Base-by-base conservation (phyloP, 257 asterid genomes). In the Plantago major region DNA sequence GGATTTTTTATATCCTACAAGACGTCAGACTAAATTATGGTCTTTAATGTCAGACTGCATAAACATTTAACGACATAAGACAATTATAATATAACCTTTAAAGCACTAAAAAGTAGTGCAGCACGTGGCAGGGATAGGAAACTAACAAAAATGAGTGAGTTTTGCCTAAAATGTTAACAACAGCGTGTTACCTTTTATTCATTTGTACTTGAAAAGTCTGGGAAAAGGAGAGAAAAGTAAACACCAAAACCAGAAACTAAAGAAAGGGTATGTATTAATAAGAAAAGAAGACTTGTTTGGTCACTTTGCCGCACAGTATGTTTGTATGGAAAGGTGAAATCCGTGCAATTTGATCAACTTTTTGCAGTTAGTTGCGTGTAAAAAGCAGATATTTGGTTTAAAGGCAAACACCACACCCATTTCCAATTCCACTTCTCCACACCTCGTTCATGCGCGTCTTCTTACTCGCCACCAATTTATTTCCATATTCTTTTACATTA, bases 341-440 rank as follows among this genome's bases (percentile, higher is more conserved):
- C 66, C 76, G 83, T 33, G 40, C 40, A 33, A 33, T 33, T 76
- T 73, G 81, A 67, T 38, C 62, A 33, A 68, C 72, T 81, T 74
- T 76, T 63, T 75, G 67, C 73, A 65, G 57, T 71, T 72, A 58
- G 62, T 75, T 79, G 81, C 83, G 94, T 76, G 82, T 80, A 75
- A 80, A 85, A 82, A 78, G 85, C 67, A 42, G 72, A 78, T 74
- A 66, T 28, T 68, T 75, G 71, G 83, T 78, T 76, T 68, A 74
- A 82, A 62, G 83, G 77, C 66, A 64, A 80, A 76, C 73, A 72
- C 55, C 56, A 65, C 61, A 51, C 50, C 65, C 37, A 51, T 61
- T 18, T 67, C 43, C 22, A 42, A 58, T 60, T 42, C 51, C 66
- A 52, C 15, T 55, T 49, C 30, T 67, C 65, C 72, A 33, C 46